Evolutionary conservation across 768 basidiomycete species (phyloP), one percentile per base, ranked within the genome.

Genomic region (Asterophora lycoperdoides): DNA sequence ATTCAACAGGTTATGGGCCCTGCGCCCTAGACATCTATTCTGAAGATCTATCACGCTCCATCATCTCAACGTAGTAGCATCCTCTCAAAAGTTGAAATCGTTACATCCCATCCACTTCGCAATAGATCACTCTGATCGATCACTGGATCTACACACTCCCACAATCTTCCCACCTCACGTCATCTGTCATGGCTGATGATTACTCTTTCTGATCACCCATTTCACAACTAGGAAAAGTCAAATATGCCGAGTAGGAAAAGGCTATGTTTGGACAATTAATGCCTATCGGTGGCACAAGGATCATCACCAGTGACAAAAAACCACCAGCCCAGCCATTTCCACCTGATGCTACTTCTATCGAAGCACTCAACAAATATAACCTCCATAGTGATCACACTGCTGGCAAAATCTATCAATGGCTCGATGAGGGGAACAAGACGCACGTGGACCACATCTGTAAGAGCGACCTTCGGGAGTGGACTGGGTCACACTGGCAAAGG

Each of bases 361-460:
- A 3, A 28, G 37, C 28, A 5, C 6, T 29, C 29, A 5, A 29
- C 29, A n/a, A n/a, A n/a, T n/a, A n/a, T n/a, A n/a, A n/a, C n/a
- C n/a, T n/a, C n/a, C n/a, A n/a, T n/a, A n/a, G n/a, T n/a, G n/a
- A n/a, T n/a, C n/a, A n/a, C n/a, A n/a, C n/a, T n/a, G n/a, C n/a
- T n/a, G n/a, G n/a, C n/a, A n/a, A n/a, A n/a, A n/a, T n/a, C n/a
- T n/a, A n/a, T n/a, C n/a, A n/a, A n/a, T n/a, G n/a, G n/a, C 29
- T 29, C 29, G 29, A 29, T 10, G 45, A 38, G 29, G 36, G 45
- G n/a, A 46, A 46, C n/a, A 37, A 46, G 34, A 41, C 37, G 3
- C 39, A 48, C 37, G 37, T 47, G 26, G 29, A 47, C 28, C 40
- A 8, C n/a, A n/a, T n/a, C n/a, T n/a, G n/a, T n/a, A n/a, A n/a